Percentiles rank a stretch among this genome's conserved stretches.
Conservation (phyloP, 768 basidiomycete genomes). For the Sarcodon aspratus region DNA sequence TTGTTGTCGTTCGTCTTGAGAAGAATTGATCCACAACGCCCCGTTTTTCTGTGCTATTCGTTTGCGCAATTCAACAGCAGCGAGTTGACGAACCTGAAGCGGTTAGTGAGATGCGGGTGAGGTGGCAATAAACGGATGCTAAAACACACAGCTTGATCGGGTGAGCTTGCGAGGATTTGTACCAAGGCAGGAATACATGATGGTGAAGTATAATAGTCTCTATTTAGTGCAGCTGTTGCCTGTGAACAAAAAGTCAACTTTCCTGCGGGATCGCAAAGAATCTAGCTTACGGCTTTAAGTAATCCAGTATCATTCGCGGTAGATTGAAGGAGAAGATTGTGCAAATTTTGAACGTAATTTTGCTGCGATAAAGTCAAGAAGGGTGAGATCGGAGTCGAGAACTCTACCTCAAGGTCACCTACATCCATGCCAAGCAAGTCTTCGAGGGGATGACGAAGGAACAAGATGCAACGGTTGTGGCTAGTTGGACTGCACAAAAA, state of each 20-base stretch:
- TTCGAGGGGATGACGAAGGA: too few relatives aligned
- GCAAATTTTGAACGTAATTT: conserved; percentile 68
- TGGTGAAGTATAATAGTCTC: conserved; percentile 86
- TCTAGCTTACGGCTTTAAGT: conserved; percentile 70
- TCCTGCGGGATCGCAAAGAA: conserved; percentile 4
- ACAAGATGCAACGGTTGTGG: too few relatives aligned
- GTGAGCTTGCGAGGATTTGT: conserved; percentile 74
- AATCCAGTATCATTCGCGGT: conserved; percentile 80
- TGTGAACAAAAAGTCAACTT: conserved; percentile 17
- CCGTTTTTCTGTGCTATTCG: conserved; percentile 74
- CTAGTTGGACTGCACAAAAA: too few relatives aligned
- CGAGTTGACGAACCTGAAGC: conserved; percentile 83
- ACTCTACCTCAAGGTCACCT: too few relatives aligned
- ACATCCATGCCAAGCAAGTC: too few relatives aligned
- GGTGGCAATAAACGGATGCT: conserved; percentile 1
- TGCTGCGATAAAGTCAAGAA: conserved; percentile 28
- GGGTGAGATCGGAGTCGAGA: neutral
- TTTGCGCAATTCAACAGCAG: conserved; percentile 94
- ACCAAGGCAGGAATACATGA: conserved; percentile 87
- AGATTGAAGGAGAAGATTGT: conserved; percentile 77
- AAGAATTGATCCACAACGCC: conserved; percentile 68
- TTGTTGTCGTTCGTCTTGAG: conserved; percentile 56
- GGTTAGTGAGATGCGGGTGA: neutral
- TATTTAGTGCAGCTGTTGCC: conserved; percentile 88
- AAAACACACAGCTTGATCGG: conserved; percentile 67